A percentile compares a stretch with the other conserved stretches of the same genome.
Conservation (phyloP, 2,329 filamentous ascomycete species). For the Xylaria polymorpha region DNA sequence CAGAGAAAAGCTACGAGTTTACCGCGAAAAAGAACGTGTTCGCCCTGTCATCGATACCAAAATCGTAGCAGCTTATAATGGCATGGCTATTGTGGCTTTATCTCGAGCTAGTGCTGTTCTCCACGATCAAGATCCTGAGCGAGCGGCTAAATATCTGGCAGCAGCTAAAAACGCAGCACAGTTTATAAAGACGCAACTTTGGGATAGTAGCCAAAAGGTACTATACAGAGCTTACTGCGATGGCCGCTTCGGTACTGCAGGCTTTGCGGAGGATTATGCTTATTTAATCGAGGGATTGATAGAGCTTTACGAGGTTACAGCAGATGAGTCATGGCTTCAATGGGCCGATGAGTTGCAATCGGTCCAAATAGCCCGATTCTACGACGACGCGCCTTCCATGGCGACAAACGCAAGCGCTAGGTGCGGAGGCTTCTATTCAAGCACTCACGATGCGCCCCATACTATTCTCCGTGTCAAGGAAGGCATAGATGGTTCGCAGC, state of each 20-base stretch:
- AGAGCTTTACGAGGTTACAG: constrained; percentile 85
- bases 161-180: constrained; percentile 75
- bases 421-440: constrained; percentile 79
- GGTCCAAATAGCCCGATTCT: constrained; percentile 80
- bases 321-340: constrained; percentile 77
- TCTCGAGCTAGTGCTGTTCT: constrained; percentile 78
- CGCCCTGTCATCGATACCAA: constrained; percentile 88
- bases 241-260: constrained; percentile 71
- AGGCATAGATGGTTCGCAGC: constrained; percentile 92
- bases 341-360: constrained; percentile 87
- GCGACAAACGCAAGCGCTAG: constrained; percentile 54
- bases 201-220: constrained; percentile 69
- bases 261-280: constrained; percentile 94
- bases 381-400: constrained; percentile 65
- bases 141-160: constrained; percentile 63
- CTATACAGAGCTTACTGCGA: constrained; percentile 81
- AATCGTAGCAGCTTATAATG: constrained; percentile 88
- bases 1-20: constrained; percentile 73
- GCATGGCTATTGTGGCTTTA: constrained; percentile 85
- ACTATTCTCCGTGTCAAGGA: constrained; percentile 90
- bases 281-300: constrained; percentile 86
- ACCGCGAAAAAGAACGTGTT: constrained; percentile 79
- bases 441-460: constrained; percentile 69
- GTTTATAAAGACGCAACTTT: constrained; percentile 81
- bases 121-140: constrained; percentile 63